Percentiles rank a stretch among this genome's conserved stretches.
These are phyloP conservation scores for Triticum aestivum DNA, from an alignment of 176 grass and related monocot species.

Conservation along the genomic window DNA sequence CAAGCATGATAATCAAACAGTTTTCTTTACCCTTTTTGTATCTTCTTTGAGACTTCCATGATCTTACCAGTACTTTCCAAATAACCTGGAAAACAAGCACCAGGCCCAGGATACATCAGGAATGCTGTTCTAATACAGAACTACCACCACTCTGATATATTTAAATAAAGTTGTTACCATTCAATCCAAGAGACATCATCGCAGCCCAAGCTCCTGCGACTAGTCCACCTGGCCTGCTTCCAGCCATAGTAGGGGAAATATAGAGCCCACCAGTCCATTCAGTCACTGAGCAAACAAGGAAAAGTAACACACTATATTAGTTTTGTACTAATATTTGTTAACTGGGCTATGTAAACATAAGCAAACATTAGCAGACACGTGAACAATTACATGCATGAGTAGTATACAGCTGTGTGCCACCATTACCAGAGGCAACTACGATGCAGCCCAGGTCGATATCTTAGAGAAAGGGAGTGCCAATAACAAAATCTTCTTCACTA, in stretches of 20 bases:
- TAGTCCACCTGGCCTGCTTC: slow-evolving; percentile 88
- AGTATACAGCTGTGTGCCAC: background rate
- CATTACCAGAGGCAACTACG: background rate
- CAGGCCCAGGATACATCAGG: slow-evolving; percentile 11
- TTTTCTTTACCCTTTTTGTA: slow-evolving; percentile 69
- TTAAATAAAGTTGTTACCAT: slow-evolving; percentile 43
- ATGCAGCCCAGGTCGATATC: background rate
- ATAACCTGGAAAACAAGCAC: slow-evolving; percentile 61
- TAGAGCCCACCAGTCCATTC: slow-evolving; percentile 98
- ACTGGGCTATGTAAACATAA: background rate
- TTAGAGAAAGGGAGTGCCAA: background rate
- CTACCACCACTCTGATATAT: background rate
- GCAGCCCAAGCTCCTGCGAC: slow-evolving; percentile 96
- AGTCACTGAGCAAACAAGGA: slow-evolving; percentile 61
- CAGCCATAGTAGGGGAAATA: slow-evolving; percentile 92
- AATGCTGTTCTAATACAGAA: slow-evolving; percentile 19
- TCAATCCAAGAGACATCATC: slow-evolving; percentile 90
- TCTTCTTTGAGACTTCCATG: slow-evolving; percentile 95
- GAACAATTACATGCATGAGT: background rate
- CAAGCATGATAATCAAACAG: slow-evolving; percentile 20
- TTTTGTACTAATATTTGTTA: background rate
- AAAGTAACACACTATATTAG: slow-evolving; percentile 5
- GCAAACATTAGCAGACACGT: background rate
- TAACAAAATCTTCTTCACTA: background rate
- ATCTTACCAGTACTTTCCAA: slow-evolving; percentile 79